phyloP scores from a whole-genome alignment of 352 stramenopile species.

The Peronospora belbahrii region DNA sequence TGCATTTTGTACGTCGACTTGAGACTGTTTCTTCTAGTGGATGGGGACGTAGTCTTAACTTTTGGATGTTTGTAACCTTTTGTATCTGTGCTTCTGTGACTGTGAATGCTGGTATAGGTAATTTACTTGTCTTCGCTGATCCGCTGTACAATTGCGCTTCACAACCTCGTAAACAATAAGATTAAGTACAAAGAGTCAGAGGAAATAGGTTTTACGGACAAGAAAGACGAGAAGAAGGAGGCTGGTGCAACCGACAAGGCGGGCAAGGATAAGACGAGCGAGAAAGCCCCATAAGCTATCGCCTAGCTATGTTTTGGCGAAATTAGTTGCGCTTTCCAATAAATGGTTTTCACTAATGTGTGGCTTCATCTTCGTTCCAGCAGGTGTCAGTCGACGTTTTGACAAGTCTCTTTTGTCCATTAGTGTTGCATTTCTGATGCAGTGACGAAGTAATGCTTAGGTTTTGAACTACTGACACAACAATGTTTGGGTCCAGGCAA shows the following conservation, averaged over 20 bases:
- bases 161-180: conserved; percentile 99
- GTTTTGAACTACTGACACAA: conserved; percentile 1
- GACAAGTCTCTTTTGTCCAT: not conserved
- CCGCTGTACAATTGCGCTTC: conserved; percentile 95
- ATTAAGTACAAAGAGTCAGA: conserved; percentile 93
- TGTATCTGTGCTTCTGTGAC: no score
- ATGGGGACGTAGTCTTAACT: not conserved
- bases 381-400: not conserved
- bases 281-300: conserved; percentile 38
- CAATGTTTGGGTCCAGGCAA: conserved; percentile 1
- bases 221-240: conserved; percentile 39
- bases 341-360: conserved; percentile 14
- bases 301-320: conserved; percentile 6
- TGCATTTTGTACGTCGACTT: conserved; percentile 90
- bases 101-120: conserved; percentile 41
- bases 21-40: not conserved
- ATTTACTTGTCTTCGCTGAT: conserved; percentile 98
- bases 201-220: conserved; percentile 61
- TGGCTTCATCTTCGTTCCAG: not conserved
- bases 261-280: conserved; percentile 37
- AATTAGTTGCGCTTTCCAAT: conserved; percentile 16
- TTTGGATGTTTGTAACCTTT: conserved; percentile 1
- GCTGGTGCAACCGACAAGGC: conserved; percentile 16
- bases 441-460: no score
- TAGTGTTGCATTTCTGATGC: not conserved